Evolutionary conservation across 768 basidiomycete species (phyloP), one percentile per base, ranked within the genome.

Genomic region (Lactarius hengduanensis): DNA sequence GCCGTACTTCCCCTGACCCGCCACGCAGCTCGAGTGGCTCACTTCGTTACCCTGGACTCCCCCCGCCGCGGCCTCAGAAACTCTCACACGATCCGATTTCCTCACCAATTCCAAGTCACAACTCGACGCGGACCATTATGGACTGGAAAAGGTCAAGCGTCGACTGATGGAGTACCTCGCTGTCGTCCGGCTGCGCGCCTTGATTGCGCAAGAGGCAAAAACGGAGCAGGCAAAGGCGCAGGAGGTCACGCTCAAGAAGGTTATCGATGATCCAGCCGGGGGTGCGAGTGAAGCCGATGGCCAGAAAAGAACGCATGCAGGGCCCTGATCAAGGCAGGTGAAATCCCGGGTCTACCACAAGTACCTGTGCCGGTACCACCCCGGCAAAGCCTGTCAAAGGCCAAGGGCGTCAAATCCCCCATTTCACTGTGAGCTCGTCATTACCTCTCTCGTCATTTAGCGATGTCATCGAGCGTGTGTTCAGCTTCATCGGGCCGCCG

Each of bases 141-240:
- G 96, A 1, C 80, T 98, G 20, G 93, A 95, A 65, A 92, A 91
- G 75, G 89, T 98, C 75, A 98, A 97, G 82, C 88, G 91, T 69
- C 82, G 95, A 11, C 76, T 96, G 3, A 90, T 96, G 56, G 96
- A 97, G 73, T 97, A 94, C 74, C 84, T 98, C 47, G 94, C 93
- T 0, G 90, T 97, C 13, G 88, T 96, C 40, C 79, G 92, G 66
- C 77, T 87, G 59, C 73, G 71, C 6, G 73, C 38, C 38, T 7
- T n/a, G n/a, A n/a, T n/a, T n/a, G n/a, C 69, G 61, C 59, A 65
- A 65, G 66, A 68, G 57, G 41, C 47, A 0, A 60, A 68, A 53
- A 26, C 59, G 6, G 50, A 66, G 57, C 59, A 64, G 36, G 45
- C 55, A 34, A 61, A 66, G 64, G 56, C 34, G 2, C 64, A 71